Conservation (phyloP, 1,284 basidiomycete species). For the Papiliotrema laurentii region DNA sequence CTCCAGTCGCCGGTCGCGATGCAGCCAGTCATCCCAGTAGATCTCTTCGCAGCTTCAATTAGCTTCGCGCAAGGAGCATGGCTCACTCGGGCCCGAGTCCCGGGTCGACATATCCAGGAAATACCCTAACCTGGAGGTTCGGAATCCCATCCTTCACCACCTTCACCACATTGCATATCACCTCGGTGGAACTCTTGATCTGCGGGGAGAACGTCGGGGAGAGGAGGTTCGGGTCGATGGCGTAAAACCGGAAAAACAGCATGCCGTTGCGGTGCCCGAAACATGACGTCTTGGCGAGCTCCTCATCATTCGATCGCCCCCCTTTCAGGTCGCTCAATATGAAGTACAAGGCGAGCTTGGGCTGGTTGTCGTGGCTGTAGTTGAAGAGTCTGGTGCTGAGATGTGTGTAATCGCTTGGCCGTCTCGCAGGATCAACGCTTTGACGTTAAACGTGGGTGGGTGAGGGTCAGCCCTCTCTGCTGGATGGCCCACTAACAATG, state of each 20-base stretch:
- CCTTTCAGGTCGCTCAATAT: not conserved
- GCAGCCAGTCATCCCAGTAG: slow-evolving; percentile 2
- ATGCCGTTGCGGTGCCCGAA: not conserved
- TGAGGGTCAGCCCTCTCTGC: not conserved
- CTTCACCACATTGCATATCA: not conserved
- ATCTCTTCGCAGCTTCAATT: not conserved
- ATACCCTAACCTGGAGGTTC: not conserved
- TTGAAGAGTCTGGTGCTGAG: not conserved
- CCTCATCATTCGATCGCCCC: not conserved
- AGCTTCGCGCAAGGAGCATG: not conserved
- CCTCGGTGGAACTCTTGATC: not conserved
- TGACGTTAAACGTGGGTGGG: not conserved
- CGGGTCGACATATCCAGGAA: slow-evolving; percentile 6
- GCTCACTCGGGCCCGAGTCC: not conserved
- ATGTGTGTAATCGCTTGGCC: not conserved
- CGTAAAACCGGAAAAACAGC: not conserved
- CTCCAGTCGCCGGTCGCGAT: no score
- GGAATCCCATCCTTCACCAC: not conserved
- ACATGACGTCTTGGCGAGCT: not conserved
- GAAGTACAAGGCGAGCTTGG: not conserved
- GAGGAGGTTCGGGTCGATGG: not conserved
- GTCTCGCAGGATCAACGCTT: not conserved
- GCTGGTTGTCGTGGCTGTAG: not conserved
- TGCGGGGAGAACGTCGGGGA: not conserved
- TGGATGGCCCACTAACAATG: not conserved